Evolutionary conservation across 148 eudicot species (phyloP), one percentile per base, ranked within the genome.

Genomic region (Heliamphora exappendiculata): DNA sequence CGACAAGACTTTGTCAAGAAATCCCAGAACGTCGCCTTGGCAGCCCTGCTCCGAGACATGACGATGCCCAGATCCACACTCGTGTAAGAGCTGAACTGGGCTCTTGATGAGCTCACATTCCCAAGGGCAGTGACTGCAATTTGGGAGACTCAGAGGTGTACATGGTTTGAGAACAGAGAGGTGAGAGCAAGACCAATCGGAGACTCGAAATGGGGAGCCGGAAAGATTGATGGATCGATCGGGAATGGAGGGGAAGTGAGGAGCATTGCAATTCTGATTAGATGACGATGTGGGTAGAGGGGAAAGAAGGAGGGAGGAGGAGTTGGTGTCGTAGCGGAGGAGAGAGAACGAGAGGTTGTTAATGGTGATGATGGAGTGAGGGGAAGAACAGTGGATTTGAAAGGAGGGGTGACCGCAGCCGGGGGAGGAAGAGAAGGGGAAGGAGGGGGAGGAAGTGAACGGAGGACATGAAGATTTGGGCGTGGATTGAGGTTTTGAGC

Each of bases 361-460:
- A 77, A 89, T 82, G 70, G 83, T 34, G 55, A 87, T 75, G 80
- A 59, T 67, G 62, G 90, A 60, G 74, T 65, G 78, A 13, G 81
- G 79, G 50, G 88, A 22, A 59, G 75, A 62, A 84, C 84, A 78
- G 31, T 76, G 82, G 82, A 87, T 41, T 45, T 81, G 86, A 78
- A 89, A 87, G 4, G 84, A 77, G 19, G 93, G 97, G 88, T 91
- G 97, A 73, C 91, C 92, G 36, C 88, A 87, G 65, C 87, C 88
- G 0, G 88, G 82, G 39, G 82, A 67, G 36, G 66, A 44, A 12
- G 93, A 89, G 85, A 91, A 86, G 0, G 93, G 93, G 76, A 70
- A 89, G 0, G 92, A 85, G 28, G 81, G 87, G 1, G 85, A 64
- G 16, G 88, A 50, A 16, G 79, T 73, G 86, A 91, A 88, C 0